Conservation (phyloP, 2,329 filamentous ascomycete genomes). For the Diaporthe citriasiana region DNA sequence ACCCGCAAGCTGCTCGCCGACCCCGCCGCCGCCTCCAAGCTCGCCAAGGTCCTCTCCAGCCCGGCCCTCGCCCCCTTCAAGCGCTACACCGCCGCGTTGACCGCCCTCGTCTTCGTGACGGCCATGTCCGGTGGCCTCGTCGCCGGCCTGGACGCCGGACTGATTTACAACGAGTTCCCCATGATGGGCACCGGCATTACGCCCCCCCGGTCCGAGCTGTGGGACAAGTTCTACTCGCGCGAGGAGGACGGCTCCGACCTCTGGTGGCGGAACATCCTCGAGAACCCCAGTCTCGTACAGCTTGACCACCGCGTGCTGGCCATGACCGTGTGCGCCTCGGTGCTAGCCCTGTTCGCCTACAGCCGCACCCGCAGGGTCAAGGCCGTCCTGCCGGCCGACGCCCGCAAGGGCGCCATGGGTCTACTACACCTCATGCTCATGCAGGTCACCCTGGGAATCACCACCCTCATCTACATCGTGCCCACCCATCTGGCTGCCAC, state of each 20-base stretch:
- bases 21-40: slow-evolving; percentile 72
- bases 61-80: slow-evolving; percentile 82
- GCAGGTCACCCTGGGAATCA: slow-evolving; percentile 90
- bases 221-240: slow-evolving; percentile 87
- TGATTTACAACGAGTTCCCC: slow-evolving; percentile 99
- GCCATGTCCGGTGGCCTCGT: slow-evolving; percentile 95
- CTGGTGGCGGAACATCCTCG: slow-evolving; percentile 97
- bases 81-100: slow-evolving; percentile 77
- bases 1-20: slow-evolving; percentile 79
- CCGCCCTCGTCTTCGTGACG: slow-evolving; percentile 85
- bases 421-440: slow-evolving; percentile 85
- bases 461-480: slow-evolving; percentile 93
- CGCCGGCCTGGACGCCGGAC: slow-evolving; percentile 92
- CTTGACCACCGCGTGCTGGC: slow-evolving; percentile 95
- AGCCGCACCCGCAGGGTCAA: slow-evolving; percentile 74
- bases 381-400: slow-evolving; percentile 72
- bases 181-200: slow-evolving; percentile 90
- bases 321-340: slow-evolving; percentile 86
- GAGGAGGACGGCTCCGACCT: slow-evolving; percentile 84
- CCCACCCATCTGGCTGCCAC: slow-evolving; percentile 88
- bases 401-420: slow-evolving; percentile 79
- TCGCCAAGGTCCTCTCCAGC: slow-evolving; percentile 73
- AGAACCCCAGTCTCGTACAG: slow-evolving; percentile 96
- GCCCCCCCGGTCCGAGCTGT: slow-evolving; percentile 86
- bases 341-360: slow-evolving; percentile 86